A percentile compares a stretch with the other conserved stretches of the same genome.
These are phyloP conservation scores for Ceriops decandra DNA, from an alignment of 345 rosid genomes.

Conservation along the genomic window DNA sequence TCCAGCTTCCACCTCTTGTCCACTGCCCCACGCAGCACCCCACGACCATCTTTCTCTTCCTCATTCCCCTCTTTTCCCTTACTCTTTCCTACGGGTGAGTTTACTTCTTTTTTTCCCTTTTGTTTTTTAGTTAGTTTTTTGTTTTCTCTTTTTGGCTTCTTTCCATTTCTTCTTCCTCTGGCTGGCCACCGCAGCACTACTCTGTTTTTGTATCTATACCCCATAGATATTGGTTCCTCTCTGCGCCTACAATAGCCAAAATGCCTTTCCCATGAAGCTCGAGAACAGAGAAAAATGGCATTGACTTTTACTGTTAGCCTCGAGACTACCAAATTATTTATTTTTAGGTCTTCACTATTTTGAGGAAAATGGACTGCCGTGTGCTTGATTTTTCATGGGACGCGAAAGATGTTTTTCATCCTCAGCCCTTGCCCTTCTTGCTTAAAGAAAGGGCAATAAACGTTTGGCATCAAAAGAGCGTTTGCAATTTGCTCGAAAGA, in stretches of 20 bases:
- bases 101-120: not conserved
- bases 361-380: not conserved
- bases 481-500: too few relatives aligned
- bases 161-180: not conserved
- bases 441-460: too few relatives aligned
- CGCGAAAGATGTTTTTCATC: too few relatives aligned
- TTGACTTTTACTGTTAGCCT: not conserved
- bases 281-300: not conserved
- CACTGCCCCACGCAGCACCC: not conserved
- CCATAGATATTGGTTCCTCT: not conserved
- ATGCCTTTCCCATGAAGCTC: not conserved
- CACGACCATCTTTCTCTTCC: not conserved
- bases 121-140: not conserved
- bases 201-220: too few relatives aligned
- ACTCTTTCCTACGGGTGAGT: slow-evolving; percentile 9
- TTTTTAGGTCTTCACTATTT: not conserved
- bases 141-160: not conserved
- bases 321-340: not conserved
- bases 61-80: not conserved
- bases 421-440: too few relatives aligned
- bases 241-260: too few relatives aligned
- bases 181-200: too few relatives aligned
- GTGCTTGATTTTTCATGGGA: not conserved
- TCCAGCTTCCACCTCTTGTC: slow-evolving; percentile 20
- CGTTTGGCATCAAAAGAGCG: too few relatives aligned